Conservation (phyloP, 164 flowering plant species). For the Piper longum region DNA sequence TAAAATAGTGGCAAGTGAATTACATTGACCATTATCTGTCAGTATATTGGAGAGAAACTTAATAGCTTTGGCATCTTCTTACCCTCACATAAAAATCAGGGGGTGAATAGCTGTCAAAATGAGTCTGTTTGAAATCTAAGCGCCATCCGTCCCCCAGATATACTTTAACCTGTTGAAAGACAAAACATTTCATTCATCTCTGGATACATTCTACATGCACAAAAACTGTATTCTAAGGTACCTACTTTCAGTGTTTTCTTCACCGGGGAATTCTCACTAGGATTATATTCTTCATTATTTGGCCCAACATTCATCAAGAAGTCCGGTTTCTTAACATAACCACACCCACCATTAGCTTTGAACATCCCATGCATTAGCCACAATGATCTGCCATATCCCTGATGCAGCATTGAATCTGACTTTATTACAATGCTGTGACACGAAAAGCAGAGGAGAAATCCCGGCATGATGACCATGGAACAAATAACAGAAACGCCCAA, state of each 20-base stretch:
- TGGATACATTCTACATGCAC: background rate
- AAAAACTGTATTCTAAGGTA: background rate
- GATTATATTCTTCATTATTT: slow-evolving; percentile 24
- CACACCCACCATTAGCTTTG: slow-evolving; percentile 51
- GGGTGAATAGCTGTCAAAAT: slow-evolving; percentile 37
- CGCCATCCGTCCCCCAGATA: slow-evolving; percentile 46
- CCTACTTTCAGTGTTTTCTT: slow-evolving; percentile 31
- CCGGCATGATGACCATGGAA: background rate
- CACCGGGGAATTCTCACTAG: slow-evolving; percentile 15
- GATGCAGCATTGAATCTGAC: background rate
- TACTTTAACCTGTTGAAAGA: slow-evolving; percentile 22
- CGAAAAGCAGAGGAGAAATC: background rate
- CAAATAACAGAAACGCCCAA: background rate
- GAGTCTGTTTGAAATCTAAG: slow-evolving; percentile 27
- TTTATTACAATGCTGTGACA: too few relatives aligned
- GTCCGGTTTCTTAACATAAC: slow-evolving; percentile 46
- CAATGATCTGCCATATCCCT: slow-evolving; percentile 41
- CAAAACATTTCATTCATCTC: background rate
- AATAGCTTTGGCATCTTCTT: slow-evolving; percentile 3
- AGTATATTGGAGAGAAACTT: background rate
- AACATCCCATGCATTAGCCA: slow-evolving; percentile 62
- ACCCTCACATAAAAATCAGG: slow-evolving; percentile 46
- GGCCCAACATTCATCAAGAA: slow-evolving; percentile 19
- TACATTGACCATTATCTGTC: too few relatives aligned
- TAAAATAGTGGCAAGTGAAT: too few relatives aligned